A percentile compares a stretch with the other conserved stretches of the same genome.
These are phyloP conservation scores for Neofusicoccum parvum DNA, from an alignment of 2,329 filamentous ascomycete genomes.

Conservation along the genomic window DNA sequence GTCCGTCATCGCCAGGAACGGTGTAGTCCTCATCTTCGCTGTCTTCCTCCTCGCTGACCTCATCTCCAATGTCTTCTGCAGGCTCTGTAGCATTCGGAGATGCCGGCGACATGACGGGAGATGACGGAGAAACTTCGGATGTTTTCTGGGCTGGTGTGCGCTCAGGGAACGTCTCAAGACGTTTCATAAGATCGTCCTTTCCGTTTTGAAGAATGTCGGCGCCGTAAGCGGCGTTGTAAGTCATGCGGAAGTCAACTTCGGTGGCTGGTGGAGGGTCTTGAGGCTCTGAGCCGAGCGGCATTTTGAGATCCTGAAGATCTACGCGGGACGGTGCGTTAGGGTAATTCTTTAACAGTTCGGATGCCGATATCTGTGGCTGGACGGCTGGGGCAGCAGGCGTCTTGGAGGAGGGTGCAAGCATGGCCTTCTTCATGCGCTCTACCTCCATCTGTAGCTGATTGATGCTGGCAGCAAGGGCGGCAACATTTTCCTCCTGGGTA, in stretches of 20 bases:
- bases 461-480: conserved; percentile 43
- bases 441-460: conserved; percentile 44
- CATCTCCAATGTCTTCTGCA: conserved; percentile 25
- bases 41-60: conserved; percentile 62
- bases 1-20: conserved; percentile 69
- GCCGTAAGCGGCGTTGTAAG: conserved; percentile 51
- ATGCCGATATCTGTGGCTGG: conserved; percentile 12
- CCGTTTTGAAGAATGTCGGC: conserved; percentile 52
- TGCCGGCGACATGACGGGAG: conserved; percentile 27
- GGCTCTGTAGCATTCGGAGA: conserved; percentile 35
- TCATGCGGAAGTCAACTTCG: conserved; percentile 53
- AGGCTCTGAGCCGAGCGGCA: conserved; percentile 28
- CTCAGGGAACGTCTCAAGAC: conserved; percentile 39
- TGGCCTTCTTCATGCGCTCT: conserved; percentile 35
- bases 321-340: not conserved
- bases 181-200: conserved; percentile 54
- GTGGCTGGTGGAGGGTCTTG: conserved; percentile 32
- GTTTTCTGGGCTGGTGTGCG: conserved; percentile 34
- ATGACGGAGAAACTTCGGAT: conserved; percentile 40
- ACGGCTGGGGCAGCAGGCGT: not conserved
- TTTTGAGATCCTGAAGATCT: conserved; percentile 17
- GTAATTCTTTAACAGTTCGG: conserved; percentile 18
- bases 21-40: conserved; percentile 78
- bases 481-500: conserved; percentile 42
- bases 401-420: conserved; percentile 9